Base-by-base conservation (phyloP, 805 yeast species). In the Hanseniaspora meyeri region DNA sequence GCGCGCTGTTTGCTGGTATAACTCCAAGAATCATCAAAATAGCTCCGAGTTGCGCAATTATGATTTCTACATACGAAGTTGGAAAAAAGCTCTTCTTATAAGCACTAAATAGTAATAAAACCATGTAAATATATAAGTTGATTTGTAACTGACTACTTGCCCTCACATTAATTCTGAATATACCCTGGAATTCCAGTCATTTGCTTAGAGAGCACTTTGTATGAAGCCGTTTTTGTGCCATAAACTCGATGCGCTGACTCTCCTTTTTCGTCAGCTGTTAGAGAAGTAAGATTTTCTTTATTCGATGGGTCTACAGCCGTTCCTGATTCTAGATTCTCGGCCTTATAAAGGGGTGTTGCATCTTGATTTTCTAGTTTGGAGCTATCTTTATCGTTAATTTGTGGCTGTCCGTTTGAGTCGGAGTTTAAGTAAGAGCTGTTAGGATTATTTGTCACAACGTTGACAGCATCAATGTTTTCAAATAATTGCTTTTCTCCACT, bases 31-130 rank as follows among this genome's bases (percentile, higher is more conserved):
- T 91, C 8, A 70, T 91, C 67, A 93, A 93, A 66, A 85, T 93
- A 31, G 96, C 97, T 0, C 97, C 98, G 11, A 83, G 96, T 16
- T 93, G 98, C 76, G 98, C 98, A 1, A 91, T 93, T 40, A 93
- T 93, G 98, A 89, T 93, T 47, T 87, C 97, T 12, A 84, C 93
- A 42, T 93, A 93, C 67, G 98, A 93, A 67, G 73, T 90, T 46
- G 85, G 95, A 31, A 93, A 93, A 68, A 79, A 79, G 57, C 65
- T 81, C 39, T 77, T 78, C 43, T 24, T 36, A 49, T 47, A 40
- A 36, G 7, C 14, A 31, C 6, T 36, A 19, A 32, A 20, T 19
- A 16, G 12, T 11, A 38, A 34, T 11, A 11, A 34, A 9, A 34
- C 37, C 37, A 34, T 34, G 38, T 36, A 36, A 36, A 36, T 36